A percentile compares a stretch with the other conserved stretches of the same genome.
Conservation (phyloP, 2,329 filamentous ascomycete species). For the Colletotrichum incanum region DNA sequence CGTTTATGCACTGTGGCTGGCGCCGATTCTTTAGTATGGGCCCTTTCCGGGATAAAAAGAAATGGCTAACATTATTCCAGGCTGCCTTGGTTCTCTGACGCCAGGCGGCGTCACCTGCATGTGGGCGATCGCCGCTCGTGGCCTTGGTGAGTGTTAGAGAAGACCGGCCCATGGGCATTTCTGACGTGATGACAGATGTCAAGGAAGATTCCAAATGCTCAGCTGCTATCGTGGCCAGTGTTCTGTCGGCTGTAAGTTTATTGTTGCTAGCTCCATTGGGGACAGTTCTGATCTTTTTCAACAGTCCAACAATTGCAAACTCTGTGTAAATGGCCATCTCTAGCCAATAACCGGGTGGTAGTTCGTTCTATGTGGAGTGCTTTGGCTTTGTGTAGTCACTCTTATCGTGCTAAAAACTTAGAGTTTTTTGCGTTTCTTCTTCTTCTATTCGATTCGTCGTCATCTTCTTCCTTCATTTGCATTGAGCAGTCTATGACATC, state of each 20-base stretch:
- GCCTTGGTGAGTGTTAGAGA: background rate
- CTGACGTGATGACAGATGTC: slow-evolving; percentile 7
- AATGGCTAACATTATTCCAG: background rate
- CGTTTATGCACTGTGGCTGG: slow-evolving; percentile 29
- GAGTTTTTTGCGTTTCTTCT: no score
- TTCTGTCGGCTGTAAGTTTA: slow-evolving; percentile 18
- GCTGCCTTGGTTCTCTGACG: slow-evolving; percentile 26
- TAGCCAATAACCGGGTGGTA: background rate
- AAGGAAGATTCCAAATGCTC: slow-evolving; percentile 29
- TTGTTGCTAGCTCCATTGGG: background rate
- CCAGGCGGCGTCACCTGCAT: slow-evolving; percentile 25
- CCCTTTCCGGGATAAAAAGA: no score
- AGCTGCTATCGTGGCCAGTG: slow-evolving; percentile 15
- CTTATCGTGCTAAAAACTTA: no score
- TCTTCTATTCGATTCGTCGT: no score
- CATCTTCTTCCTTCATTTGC: no score
- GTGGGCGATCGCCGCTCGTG: slow-evolving; percentile 26
- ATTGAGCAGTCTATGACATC: no score
- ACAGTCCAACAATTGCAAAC: slow-evolving; percentile 29
- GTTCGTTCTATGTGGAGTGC: no score
- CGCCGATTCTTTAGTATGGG: slow-evolving; percentile 22
- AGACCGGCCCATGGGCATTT: no score
- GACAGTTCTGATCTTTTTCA: background rate
- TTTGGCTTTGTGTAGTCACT: no score
- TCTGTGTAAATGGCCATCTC: slow-evolving; percentile 28